Evolutionary conservation across 208 protist genomes (phyloP).

Genomic region (Leishmania aethiopica): DNA sequence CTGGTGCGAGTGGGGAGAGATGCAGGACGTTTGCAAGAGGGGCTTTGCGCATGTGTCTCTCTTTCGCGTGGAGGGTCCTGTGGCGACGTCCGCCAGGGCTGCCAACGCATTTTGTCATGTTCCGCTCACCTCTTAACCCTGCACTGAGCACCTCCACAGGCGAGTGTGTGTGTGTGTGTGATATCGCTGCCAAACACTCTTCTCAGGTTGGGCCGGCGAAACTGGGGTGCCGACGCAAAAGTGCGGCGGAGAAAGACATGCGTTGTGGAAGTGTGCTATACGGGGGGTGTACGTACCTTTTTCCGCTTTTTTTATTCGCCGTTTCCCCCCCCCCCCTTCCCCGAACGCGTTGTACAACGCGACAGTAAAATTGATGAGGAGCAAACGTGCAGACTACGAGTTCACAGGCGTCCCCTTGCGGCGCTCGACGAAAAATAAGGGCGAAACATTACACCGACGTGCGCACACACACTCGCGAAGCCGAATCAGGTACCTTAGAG

Average conservation of each 20-base stretch:
- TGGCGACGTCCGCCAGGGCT: not conserved
- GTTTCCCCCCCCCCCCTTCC: not conserved
- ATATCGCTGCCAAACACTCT: not conserved
- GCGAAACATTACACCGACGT: not conserved
- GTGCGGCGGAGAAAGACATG: not conserved
- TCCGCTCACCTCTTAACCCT: not conserved
- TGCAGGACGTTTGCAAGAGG: not conserved
- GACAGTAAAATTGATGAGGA: not conserved
- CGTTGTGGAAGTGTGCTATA: not conserved
- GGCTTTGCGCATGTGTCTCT: constrained; percentile 4
- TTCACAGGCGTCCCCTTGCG: not conserved
- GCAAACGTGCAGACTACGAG: not conserved
- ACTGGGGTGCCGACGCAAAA: not conserved
- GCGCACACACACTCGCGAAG: not conserved
- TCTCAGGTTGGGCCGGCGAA: not conserved
- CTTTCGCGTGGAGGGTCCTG: not conserved
- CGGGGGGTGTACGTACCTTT: not conserved
- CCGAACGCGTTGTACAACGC: too few relatives aligned
- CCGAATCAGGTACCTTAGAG: constrained; percentile 6
- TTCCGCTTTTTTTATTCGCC: constrained; percentile 12
- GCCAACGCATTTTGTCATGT: not conserved
- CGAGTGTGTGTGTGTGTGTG: not conserved
- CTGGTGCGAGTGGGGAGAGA: not conserved
- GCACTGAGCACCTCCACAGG: not conserved
- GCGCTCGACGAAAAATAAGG: not conserved